Percentiles rank a stretch among this genome's conserved stretches.
Conservation (phyloP, 1,284 basidiomycete genomes). For the Termitomyces sp. region DNA sequence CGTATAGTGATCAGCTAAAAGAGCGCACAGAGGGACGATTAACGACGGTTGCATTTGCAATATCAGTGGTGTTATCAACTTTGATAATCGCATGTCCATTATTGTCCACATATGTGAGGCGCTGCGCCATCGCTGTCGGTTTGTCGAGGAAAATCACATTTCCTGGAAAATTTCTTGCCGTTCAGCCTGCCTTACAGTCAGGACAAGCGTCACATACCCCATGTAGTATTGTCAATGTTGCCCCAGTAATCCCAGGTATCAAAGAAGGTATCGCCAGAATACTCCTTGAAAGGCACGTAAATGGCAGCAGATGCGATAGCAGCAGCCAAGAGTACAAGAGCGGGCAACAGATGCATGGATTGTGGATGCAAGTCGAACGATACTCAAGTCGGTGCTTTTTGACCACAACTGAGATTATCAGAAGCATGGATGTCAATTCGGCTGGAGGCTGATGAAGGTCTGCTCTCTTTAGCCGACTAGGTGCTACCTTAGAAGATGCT, state of each 20-base stretch:
- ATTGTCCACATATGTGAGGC: constrained; percentile 57
- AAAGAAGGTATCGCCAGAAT: constrained; percentile 53
- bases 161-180: background rate
- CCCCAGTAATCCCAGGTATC: constrained; percentile 58
- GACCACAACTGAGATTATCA: background rate
- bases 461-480: background rate
- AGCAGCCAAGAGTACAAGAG: constrained; percentile 1
- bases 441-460: too few relatives aligned
- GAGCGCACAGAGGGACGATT: constrained; percentile 53
- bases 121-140: constrained; percentile 34
- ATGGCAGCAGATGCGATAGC: constrained; percentile 17
- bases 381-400: background rate
- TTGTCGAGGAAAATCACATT: constrained; percentile 42
- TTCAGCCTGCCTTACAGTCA: background rate
- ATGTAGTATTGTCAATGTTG: constrained; percentile 55
- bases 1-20: background rate
- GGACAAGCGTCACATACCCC: constrained; percentile 38
- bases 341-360: constrained; percentile 6
- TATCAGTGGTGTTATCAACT: constrained; percentile 52
- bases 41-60: constrained; percentile 38
- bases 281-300: constrained; percentile 44
- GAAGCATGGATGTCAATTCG: too few relatives aligned
- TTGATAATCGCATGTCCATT: constrained; percentile 53
- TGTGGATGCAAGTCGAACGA: background rate
- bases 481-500: too few relatives aligned